Percentiles rank a stretch among this genome's conserved stretches.
Conservation (phyloP, 1,284 basidiomycete genomes). For the Cryptococcus sp. region DNA sequence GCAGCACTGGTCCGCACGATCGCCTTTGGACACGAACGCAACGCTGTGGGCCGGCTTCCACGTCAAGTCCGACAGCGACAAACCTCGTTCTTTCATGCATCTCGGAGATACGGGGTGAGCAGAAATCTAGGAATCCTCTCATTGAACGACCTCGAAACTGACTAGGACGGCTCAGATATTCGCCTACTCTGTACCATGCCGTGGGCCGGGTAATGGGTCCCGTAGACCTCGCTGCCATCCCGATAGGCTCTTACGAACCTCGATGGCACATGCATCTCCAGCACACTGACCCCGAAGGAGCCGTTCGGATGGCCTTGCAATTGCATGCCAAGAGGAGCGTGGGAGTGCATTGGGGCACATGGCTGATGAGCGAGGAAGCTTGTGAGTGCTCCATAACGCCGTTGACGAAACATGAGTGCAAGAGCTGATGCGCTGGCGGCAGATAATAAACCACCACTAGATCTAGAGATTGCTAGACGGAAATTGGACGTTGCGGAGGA, state of each 20-base stretch:
- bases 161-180: slow-evolving; percentile 44
- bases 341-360: slow-evolving; percentile 58
- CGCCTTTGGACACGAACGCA: slow-evolving; percentile 55
- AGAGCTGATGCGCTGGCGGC: background rate
- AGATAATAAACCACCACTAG: slow-evolving; percentile 48
- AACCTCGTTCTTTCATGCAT: slow-evolving; percentile 52
- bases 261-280: slow-evolving; percentile 54
- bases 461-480: slow-evolving; percentile 41
- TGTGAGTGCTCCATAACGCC: too few species aligned
- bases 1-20: slow-evolving; percentile 57
- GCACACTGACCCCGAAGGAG: slow-evolving; percentile 55
- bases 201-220: slow-evolving; percentile 55
- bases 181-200: slow-evolving; percentile 52
- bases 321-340: slow-evolving; percentile 47
- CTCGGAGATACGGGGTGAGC: slow-evolving; percentile 52
- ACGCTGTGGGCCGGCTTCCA: slow-evolving; percentile 56
- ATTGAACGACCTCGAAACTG: background rate
- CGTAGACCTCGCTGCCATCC: slow-evolving; percentile 55
- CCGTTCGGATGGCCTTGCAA: slow-evolving; percentile 52
- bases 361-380: slow-evolving; percentile 55
- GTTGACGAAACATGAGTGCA: too few species aligned
- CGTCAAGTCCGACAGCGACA: slow-evolving; percentile 41
- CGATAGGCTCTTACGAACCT: slow-evolving; percentile 56
- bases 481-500: slow-evolving; percentile 39
- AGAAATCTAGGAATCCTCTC: background rate